Percentiles rank a stretch among this genome's conserved stretches.
These are phyloP conservation scores for Solanum hybrid DNA, from an alignment of 305 asterid species.

Conservation along the genomic window DNA sequence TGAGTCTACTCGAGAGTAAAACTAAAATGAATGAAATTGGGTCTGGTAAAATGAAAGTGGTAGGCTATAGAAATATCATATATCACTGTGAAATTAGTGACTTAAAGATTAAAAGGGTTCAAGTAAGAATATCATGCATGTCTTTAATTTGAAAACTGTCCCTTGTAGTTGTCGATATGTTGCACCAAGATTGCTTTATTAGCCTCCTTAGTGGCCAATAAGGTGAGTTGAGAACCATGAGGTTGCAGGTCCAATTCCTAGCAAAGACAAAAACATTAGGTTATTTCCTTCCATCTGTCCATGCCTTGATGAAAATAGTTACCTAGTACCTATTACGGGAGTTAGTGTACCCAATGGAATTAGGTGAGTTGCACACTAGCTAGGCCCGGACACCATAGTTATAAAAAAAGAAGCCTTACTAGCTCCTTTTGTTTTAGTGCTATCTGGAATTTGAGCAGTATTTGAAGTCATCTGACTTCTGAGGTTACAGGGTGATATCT, in stretches of 20 bases:
- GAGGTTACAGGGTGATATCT: not conserved
- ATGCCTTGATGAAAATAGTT: not conserved
- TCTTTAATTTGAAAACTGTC: not conserved
- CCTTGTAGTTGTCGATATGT: not conserved
- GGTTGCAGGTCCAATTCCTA: not conserved
- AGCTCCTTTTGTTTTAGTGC: constrained; percentile 1
- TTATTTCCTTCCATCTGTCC: not conserved
- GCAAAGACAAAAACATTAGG: not conserved
- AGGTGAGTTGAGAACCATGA: not conserved
- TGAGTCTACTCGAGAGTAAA: not conserved
- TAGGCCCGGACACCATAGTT: not conserved
- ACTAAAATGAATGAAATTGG: not conserved
- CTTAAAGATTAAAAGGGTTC: not conserved
- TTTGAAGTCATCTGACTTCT: not conserved
- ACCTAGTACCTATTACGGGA: not conserved
- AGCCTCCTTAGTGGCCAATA: not conserved
- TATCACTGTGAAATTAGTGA: not conserved
- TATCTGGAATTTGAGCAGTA: not conserved
- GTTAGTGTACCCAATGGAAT: not conserved
- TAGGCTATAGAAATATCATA: not conserved
- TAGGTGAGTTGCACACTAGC: not conserved
- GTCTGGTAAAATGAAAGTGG: not conserved
- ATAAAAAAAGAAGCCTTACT: not conserved
- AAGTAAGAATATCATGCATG: not conserved
- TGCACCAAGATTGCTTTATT: not conserved